Base-by-base conservation (phyloP, 2,329 filamentous ascomycete species). In the Pseudopithomyces maydicus region DNA sequence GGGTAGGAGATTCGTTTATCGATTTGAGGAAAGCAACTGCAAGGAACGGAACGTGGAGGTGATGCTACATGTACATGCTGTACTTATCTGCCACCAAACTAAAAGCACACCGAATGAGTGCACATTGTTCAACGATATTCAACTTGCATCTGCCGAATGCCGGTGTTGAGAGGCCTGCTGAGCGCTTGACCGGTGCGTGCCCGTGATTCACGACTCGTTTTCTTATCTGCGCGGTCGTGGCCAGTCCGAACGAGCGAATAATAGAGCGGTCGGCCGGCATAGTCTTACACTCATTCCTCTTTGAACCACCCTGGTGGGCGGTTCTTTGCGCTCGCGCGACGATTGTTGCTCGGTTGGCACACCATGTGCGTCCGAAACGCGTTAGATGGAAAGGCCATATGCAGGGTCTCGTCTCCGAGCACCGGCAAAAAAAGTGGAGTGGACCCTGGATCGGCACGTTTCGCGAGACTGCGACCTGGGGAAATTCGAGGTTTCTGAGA, bases 361-460 rank as follows among this genome's bases (percentile, higher is more conserved):
- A 29, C 33, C 32, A 35, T 48, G 35, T 52, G 35, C 11, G 23
- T 41, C 20, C 43, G 22, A 43, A 56, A 19, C 23, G 22, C 45
- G 19, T 17, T 20, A 32, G 53, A 10, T 29, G 26, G 20, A 20
- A 35, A 10, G 19, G 2, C 17, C 29, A 20, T 43, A 57, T 54
- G 41, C 55, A 59, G 59, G 62, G 55, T 54, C 55, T 32, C 15
- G 41, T 26, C 15, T 41, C 6, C 20, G 26, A 29, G 26, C 26
- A 29, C 26, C 26, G 26, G 26, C 26, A 29, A 29, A 29, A 29
- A 29, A 29, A 29, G 26, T 29, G 26, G 26, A 29, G 26, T 29
- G 26, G 26, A 29, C 26, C 26, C 26, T 29, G 26, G 26, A 29
- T 29, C 26, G 26, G 26, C 26, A 29, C 26, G 26, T 29, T 29